phyloP scores from a whole-genome alignment of 2,329 filamentous ascomycete species.

The Penicillium sp. region DNA sequence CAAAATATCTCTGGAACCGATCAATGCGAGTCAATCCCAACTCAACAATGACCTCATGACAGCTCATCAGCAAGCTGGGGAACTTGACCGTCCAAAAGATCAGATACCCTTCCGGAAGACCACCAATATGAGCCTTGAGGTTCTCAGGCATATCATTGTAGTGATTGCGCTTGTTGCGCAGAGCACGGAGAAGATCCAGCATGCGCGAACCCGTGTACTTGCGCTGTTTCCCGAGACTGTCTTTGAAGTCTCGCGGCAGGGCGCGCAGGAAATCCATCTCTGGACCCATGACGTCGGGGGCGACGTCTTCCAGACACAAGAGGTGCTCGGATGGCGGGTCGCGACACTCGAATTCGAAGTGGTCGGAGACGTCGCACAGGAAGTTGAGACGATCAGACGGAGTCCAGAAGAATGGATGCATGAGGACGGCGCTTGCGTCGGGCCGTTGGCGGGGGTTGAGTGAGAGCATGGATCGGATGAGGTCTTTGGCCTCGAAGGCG shows the following conservation, averaged over 20 bases:
- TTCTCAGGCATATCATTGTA: constrained; percentile 92
- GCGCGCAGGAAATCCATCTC: constrained; percentile 75
- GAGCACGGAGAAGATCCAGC: constrained; percentile 81
- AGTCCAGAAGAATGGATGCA: constrained; percentile 96
- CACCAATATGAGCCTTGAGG: constrained; percentile 72
- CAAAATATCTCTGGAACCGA: constrained; percentile 48
- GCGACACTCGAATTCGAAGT: constrained; percentile 89
- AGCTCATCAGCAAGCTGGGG: constrained; percentile 74
- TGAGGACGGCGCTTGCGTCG: constrained; percentile 75
- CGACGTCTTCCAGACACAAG: constrained; percentile 56
- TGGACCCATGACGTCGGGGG: constrained; percentile 48
- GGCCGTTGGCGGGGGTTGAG: constrained; percentile 68
- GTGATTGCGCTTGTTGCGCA: constrained; percentile 96
- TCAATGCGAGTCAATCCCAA: constrained; percentile 56
- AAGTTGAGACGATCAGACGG: constrained; percentile 86
- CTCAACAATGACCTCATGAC: constrained; percentile 73
- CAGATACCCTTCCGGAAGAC: constrained; percentile 77
- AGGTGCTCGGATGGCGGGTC: constrained; percentile 76
- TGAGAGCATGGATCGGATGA: constrained; percentile 79
- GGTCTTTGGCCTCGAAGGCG: constrained; percentile 80
- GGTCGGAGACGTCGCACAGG: constrained; percentile 93
- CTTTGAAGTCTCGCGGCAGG: constrained; percentile 80
- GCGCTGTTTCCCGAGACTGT: constrained; percentile 87
- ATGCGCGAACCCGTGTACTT: constrained; percentile 87
- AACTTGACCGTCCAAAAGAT: constrained; percentile 81